phyloP scores from a whole-genome alignment of 169 alveolate species.

The Eimeria necatrix region DNA sequence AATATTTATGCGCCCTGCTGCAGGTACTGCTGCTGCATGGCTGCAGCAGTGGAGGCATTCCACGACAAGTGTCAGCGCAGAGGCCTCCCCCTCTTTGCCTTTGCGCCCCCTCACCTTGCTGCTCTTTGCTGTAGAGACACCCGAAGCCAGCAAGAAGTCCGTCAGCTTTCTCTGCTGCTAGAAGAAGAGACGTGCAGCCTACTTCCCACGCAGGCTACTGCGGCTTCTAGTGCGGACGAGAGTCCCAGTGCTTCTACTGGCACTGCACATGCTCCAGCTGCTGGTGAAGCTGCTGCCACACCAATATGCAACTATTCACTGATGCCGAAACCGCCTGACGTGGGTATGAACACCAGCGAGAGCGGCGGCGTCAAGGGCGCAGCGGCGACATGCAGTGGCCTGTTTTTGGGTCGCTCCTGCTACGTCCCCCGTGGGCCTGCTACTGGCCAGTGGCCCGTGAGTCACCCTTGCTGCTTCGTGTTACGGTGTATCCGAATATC shows the following conservation, averaged over 20 bases:
- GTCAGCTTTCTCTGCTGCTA: slow-evolving; percentile 5
- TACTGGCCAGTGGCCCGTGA: slow-evolving; percentile 2
- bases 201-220: background rate
- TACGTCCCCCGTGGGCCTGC: slow-evolving; percentile 18
- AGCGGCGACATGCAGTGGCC: background rate
- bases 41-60: slow-evolving; percentile 39
- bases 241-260: background rate
- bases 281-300: background rate
- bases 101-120: slow-evolving; percentile 46
- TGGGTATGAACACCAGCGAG: background rate
- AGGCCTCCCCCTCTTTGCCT: background rate
- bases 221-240: background rate
- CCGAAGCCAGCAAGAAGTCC: background rate
- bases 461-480: slow-evolving; percentile 35
- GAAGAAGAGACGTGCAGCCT: slow-evolving; percentile 22
- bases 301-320: background rate
- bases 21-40: slow-evolving; percentile 34
- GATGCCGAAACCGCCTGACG: background rate
- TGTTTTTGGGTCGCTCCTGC: slow-evolving; percentile 29
- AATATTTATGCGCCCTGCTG: slow-evolving; percentile 32
- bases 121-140: slow-evolving; percentile 44
- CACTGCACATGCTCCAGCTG: background rate
- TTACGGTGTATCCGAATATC: slow-evolving; percentile 50
- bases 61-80: background rate
- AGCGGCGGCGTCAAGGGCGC: background rate